A percentile compares a stretch with the other conserved stretches of the same genome.
Conservation (phyloP, 2,329 filamentous ascomycete species). For the Thermomyces lanuginosus region DNA sequence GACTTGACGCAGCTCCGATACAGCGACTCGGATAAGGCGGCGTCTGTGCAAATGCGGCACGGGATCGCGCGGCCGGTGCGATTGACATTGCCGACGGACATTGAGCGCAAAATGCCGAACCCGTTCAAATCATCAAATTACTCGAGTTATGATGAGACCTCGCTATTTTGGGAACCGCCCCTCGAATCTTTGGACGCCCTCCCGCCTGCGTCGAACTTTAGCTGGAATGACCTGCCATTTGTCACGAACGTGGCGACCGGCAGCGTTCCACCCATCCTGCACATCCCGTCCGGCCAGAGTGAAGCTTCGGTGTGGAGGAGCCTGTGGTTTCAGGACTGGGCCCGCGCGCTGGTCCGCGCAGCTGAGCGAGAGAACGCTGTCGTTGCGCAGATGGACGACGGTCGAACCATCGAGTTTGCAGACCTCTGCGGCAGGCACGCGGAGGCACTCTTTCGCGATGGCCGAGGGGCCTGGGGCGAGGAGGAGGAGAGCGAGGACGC, state of each 20-base stretch:
- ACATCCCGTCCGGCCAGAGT: constrained; percentile 18
- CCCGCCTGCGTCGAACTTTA: constrained; percentile 21
- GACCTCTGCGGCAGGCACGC: constrained; percentile 33
- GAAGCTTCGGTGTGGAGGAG: constrained; percentile 28
- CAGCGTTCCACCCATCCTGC: constrained; percentile 30
- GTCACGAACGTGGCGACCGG: constrained; percentile 34
- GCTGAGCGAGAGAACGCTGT: too few relatives aligned
- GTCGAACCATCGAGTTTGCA: too few relatives aligned
- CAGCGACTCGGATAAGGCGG: constrained; percentile 22
- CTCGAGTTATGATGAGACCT: too few relatives aligned
- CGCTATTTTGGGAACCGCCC: too few relatives aligned
- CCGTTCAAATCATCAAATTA: constrained; percentile 20
- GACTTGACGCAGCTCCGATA: constrained; percentile 29
- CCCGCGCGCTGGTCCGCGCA: constrained; percentile 34
- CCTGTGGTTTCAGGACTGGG: constrained; percentile 35
- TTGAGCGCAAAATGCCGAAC: constrained; percentile 15
- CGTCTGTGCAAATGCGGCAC: constrained; percentile 19
- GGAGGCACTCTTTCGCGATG: constrained; percentile 33
- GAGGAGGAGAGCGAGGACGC: constrained; percentile 20
- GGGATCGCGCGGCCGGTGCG: constrained; percentile 22
- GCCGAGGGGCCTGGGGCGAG: constrained; percentile 25
- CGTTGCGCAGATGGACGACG: too few relatives aligned
- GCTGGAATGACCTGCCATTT: constrained; percentile 30
- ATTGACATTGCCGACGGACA: constrained; percentile 24
- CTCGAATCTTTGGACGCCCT: constrained; percentile 33